Evolutionary conservation across 2,329 filamentous ascomycete species (phyloP).

Genomic region (Raffaelea albimanens): DNA sequence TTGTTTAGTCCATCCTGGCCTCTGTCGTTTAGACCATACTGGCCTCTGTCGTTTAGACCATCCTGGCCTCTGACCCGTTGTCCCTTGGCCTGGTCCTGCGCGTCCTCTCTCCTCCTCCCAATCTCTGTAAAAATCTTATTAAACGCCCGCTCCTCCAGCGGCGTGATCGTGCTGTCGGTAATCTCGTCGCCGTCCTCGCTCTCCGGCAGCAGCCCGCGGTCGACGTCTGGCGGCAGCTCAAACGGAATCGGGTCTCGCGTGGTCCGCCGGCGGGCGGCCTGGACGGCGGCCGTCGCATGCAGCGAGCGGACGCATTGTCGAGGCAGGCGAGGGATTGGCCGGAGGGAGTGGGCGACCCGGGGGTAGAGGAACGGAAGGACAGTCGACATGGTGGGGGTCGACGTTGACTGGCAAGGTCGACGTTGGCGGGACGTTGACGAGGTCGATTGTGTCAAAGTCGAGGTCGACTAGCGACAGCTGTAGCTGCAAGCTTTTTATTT

Average conservation of each 20-base stretch:
- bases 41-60: too few relatives aligned
- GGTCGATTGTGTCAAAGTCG: too few relatives aligned
- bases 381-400: constrained; percentile 28
- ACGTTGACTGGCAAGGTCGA: too few relatives aligned
- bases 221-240: constrained; percentile 30
- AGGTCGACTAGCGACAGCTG: too few relatives aligned
- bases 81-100: constrained; percentile 12
- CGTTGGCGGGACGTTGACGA: too few relatives aligned
- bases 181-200: constrained; percentile 3
- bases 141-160: constrained; percentile 38
- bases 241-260: constrained; percentile 39
- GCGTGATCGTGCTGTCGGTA: constrained; percentile 44
- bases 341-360: too few relatives aligned
- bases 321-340: too few relatives aligned
- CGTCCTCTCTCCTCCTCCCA: constrained; percentile 11
- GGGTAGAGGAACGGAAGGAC: constrained; percentile 64
- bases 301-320: constrained; percentile 19
- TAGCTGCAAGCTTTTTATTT: too few relatives aligned
- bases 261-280: not conserved
- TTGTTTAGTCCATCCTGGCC: too few relatives aligned
- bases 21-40: too few relatives aligned
- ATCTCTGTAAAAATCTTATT: constrained; percentile 51
- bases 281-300: constrained; percentile 12
- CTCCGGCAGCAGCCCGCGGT: constrained; percentile 16
- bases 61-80: not conserved